Percentiles rank a stretch among this genome's conserved stretches.
Evolutionary conservation across 1,284 basidiomycete species (phyloP).

Genomic region (Schizophyllum amplum): DNA sequence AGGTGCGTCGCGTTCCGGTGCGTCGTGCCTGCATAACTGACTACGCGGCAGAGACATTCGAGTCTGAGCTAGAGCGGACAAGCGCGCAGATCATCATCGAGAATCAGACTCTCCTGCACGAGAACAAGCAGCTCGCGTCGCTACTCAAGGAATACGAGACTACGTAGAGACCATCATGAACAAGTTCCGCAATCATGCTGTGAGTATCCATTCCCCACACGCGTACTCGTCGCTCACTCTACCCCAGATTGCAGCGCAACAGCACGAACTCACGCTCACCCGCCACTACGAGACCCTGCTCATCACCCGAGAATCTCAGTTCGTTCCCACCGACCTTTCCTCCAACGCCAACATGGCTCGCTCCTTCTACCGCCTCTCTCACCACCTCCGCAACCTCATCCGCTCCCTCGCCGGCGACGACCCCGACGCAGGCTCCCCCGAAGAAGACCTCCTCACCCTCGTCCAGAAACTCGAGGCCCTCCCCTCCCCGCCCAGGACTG

Average conservation of each 20-base stretch:
- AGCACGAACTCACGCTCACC: conserved; percentile 84
- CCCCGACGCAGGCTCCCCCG: conserved; percentile 22
- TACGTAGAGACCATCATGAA: conserved; percentile 93
- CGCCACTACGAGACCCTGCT: conserved; percentile 89
- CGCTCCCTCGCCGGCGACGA: conserved; percentile 68
- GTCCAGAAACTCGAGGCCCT: conserved; percentile 1
- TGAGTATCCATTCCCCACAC: conserved; percentile 35
- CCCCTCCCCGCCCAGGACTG: conserved; percentile 53
- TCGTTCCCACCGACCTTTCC: conserved; percentile 50
- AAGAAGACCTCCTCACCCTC: conserved; percentile 1
- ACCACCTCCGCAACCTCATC: conserved; percentile 64
- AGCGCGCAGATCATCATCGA: conserved; percentile 91
- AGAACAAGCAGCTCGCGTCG: conserved; percentile 87
- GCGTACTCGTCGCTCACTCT: conserved; percentile 5
- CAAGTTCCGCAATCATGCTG: conserved; percentile 90
- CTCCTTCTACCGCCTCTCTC: conserved; percentile 64
- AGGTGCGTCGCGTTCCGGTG: conserved; percentile 35
- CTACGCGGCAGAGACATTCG: conserved; percentile 92
- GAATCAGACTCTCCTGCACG: conserved; percentile 86
- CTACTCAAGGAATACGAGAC: conserved; percentile 92
- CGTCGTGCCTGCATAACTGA: conserved; percentile 28
- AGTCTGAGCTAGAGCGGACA: conserved; percentile 85
- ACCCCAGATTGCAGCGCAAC: conserved; percentile 73
- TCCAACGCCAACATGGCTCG: conserved; percentile 44
- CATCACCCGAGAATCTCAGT: conserved; percentile 61